phyloP scores from a whole-genome alignment of 257 asterid genomes.

The Fraxinus pennsylvanica region DNA sequence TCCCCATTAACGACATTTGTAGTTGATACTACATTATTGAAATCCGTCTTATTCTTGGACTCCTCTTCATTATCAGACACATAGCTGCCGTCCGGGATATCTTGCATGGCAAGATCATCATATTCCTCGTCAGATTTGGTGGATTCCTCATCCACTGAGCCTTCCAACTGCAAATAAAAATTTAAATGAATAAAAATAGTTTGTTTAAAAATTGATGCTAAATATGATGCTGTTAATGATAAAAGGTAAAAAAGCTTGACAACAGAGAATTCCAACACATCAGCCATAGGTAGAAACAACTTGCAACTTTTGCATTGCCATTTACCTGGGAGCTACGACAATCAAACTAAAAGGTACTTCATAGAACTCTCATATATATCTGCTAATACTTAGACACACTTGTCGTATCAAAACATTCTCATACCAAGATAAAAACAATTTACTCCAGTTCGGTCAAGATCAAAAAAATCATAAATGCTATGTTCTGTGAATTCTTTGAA shows the following conservation, averaged over 20 bases:
- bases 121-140: conserved; percentile 86
- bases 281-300: neutral
- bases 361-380: neutral
- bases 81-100: conserved; percentile 50
- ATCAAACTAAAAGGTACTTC: neutral
- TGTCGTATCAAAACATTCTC: neutral
- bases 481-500: neutral
- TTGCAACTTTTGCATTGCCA: neutral
- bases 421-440: conserved; percentile 7
- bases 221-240: neutral
- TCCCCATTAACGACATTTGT: conserved; percentile 26
- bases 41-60: conserved; percentile 21
- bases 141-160: conserved; percentile 88
- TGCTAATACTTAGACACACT: neutral
- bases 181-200: neutral
- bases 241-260: neutral
- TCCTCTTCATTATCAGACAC: conserved; percentile 50
- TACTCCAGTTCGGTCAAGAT: neutral
- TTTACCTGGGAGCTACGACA: neutral
- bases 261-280: neutral
- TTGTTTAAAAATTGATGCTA: neutral
- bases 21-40: conserved; percentile 20
- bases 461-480: neutral
- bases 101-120: conserved; percentile 84
- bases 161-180: conserved; percentile 58